Evolutionary conservation across 176 grass and related monocot species (phyloP), one percentile per base, ranked within the genome.

Genomic region (Zoysia japonica): DNA sequence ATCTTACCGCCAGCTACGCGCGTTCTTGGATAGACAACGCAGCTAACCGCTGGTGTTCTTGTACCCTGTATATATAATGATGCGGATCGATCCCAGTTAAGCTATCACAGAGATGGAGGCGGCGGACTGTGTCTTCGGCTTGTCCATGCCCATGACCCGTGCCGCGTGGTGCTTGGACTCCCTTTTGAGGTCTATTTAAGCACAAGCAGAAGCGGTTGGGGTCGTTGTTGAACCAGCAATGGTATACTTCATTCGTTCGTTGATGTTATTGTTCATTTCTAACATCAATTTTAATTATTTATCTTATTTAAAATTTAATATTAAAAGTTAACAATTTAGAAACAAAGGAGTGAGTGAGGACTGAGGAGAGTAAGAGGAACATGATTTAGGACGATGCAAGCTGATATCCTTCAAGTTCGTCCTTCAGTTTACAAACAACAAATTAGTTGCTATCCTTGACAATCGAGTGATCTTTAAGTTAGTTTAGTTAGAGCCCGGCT

Each of bases 91-190:
- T 88, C 80, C 73, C 51, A 83, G 86, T 88, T 40, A 75, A 88
- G 86, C 75, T 83, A 80, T 83, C 75, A 74, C 13, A 67, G 70
- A 56, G 74, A 88, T 16, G 86, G 86, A 83, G 61, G 80, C 74
- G 28, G 28, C 28, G 28, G 28, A 28, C 28, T 28, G 86, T 78
- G 68, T 45, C 20, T 1, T 28, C 28, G 28, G 59, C 20, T 83
- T 74, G 80, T 67, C 50, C 28, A 39, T 39, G 49, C 15, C 39
- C 62, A 68, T 86, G 64, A 61, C 65, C 20, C 2, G 38, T 59
- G n/a, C 67, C 72, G 81, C 52, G 56, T 81, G 56, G 79, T 28
- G 28, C 28, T 28, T 28, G 28, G 28, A 81, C 46, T 48, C 10
- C 20, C 2, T 43, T 7, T 14, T 3, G 16, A 52, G 28, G 28